These are phyloP conservation scores for Fusarium azukiicola DNA, from an alignment of 2,329 filamentous ascomycete genomes.

Conservation along the genomic window DNA sequence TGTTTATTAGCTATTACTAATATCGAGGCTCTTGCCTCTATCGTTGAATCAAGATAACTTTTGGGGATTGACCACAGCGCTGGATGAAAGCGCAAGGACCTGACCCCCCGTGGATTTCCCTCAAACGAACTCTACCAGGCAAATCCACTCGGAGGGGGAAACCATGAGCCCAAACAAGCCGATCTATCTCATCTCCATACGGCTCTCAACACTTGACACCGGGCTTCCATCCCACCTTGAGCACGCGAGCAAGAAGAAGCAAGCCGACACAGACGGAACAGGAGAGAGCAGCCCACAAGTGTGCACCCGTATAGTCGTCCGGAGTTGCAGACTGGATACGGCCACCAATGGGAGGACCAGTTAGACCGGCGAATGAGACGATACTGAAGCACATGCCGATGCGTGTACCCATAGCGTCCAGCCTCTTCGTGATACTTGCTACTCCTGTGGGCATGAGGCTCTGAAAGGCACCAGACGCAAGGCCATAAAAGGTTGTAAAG, in stretches of 20 bases:
- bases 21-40: not conserved
- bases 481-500: slow-evolving; percentile 59
- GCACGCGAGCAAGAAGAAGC: slow-evolving; percentile 33
- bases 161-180: not conserved
- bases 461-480: slow-evolving; percentile 61
- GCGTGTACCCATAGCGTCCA: slow-evolving; percentile 64
- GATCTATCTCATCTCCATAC: not conserved
- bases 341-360: slow-evolving; percentile 65
- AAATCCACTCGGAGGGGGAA: too few relatives aligned
- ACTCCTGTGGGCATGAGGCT: slow-evolving; percentile 65
- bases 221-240: slow-evolving; percentile 47
- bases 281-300: slow-evolving; percentile 60
- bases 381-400: slow-evolving; percentile 67
- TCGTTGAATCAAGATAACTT: not conserved
- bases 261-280: slow-evolving; percentile 54
- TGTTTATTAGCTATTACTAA: slow-evolving; percentile 9
- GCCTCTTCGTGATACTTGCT: slow-evolving; percentile 62
- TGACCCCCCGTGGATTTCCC: too few relatives aligned
- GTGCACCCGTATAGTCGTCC: slow-evolving; percentile 54
- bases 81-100: not conserved
- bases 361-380: slow-evolving; percentile 62
- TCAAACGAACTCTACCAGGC: too few relatives aligned
- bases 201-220: slow-evolving; percentile 41
- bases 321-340: slow-evolving; percentile 45
- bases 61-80: not conserved